These are phyloP conservation scores for Nyctanthes arbortristis DNA, from an alignment of 257 asterid genomes.

Conservation along the genomic window DNA sequence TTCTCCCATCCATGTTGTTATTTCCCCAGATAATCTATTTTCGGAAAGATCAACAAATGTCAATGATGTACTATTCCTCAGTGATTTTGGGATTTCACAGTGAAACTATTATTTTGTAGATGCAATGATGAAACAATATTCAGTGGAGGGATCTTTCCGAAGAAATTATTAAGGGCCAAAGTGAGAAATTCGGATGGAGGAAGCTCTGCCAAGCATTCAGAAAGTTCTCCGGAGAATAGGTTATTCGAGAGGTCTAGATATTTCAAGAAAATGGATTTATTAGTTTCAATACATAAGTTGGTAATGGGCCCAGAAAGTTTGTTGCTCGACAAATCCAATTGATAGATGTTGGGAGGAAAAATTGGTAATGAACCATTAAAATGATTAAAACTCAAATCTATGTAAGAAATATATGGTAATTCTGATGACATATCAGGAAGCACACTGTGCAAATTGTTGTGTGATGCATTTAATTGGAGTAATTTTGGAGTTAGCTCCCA, in stretches of 20 bases:
- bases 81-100: conserved; percentile 21
- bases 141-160: too few species aligned
- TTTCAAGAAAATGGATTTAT: not conserved
- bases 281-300: conserved; percentile 17
- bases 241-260: conserved; percentile 29
- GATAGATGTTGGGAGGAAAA: not conserved
- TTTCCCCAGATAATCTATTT: conserved; percentile 20
- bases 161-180: conserved; percentile 27
- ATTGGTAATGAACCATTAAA: too few species aligned
- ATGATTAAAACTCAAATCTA: too few species aligned
- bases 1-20: conserved; percentile 27
- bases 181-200: conserved; percentile 6
- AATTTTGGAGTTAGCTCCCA: conserved; percentile 22
- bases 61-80: not conserved
- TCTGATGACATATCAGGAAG: conserved; percentile 19
- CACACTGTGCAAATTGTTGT: conserved; percentile 19
- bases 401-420: not conserved
- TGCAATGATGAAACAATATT: conserved; percentile 13
- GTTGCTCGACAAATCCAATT: conserved; percentile 21
- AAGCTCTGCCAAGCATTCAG: conserved; percentile 17
- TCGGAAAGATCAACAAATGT: conserved; percentile 22
- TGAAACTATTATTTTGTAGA: conserved; percentile 23
- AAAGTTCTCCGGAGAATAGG: conserved; percentile 26
- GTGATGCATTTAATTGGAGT: conserved; percentile 11
- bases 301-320: conserved; percentile 24